These are phyloP conservation scores for Pestalotiopsis sp. DNA, from an alignment of 2,329 filamentous ascomycete species.

Conservation along the genomic window DNA sequence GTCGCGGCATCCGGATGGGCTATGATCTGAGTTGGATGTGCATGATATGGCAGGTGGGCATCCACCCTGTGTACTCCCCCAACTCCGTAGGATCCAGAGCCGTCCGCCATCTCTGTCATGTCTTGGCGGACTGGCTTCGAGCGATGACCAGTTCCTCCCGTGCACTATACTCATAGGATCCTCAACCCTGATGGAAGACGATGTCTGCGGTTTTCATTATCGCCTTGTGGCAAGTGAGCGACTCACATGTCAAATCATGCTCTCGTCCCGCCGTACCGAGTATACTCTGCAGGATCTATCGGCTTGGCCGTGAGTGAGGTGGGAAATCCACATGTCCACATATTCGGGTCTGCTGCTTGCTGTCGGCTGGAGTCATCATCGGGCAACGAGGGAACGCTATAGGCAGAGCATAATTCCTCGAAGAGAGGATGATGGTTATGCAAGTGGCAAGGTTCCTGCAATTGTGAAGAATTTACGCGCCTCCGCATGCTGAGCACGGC, in stretches of 20 bases:
- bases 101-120: not conserved
- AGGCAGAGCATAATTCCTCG: too few relatives aligned
- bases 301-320: not conserved
- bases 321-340: not conserved
- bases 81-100: not conserved
- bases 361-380: too few relatives aligned
- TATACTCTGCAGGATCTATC: not conserved
- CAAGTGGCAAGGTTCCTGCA: too few relatives aligned
- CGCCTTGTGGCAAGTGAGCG: not conserved
- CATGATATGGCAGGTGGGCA: not conserved
- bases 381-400: too few relatives aligned
- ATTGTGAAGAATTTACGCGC: too few relatives aligned
- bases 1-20: not conserved
- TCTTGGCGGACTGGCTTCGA: not conserved
- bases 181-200: not conserved
- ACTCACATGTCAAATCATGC: not conserved
- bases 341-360: too few relatives aligned
- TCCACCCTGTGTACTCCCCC: not conserved
- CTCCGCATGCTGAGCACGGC: too few relatives aligned
- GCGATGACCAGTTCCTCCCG: not conserved
- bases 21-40: not conserved
- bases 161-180: not conserved
- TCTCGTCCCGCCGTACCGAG: not conserved
- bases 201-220: not conserved
- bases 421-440: too few relatives aligned